Evolutionary conservation across 2,329 filamentous ascomycete species (phyloP).

Genomic region (Blastomyces emzantsi): DNA sequence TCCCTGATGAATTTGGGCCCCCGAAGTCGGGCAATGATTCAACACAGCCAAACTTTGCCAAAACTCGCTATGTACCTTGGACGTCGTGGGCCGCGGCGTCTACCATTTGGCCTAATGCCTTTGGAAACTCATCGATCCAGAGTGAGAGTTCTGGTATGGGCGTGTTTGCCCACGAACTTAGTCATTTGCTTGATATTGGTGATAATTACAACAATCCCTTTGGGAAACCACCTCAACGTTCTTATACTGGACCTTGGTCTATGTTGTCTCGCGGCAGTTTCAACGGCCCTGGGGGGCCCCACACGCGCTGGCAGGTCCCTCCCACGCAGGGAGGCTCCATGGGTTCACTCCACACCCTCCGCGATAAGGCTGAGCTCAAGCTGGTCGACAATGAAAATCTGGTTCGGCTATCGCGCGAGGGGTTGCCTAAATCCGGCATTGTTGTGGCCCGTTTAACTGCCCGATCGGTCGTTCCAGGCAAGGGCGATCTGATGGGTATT

Average conservation of each 20-base stretch:
- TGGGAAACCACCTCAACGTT: constrained; percentile 11
- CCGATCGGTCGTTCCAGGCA: constrained; percentile 11
- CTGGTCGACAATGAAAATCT: constrained; percentile 10
- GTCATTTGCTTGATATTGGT: constrained; percentile 16
- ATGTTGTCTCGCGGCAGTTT: constrained; percentile 18
- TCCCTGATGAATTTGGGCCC: constrained; percentile 14
- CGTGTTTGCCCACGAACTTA: constrained; percentile 17
- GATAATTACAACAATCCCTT: constrained; percentile 19
- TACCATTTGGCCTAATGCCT: constrained; percentile 17
- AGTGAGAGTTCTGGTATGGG: constrained; percentile 17
- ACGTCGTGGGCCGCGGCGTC: constrained; percentile 17
- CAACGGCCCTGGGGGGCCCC: constrained; percentile 17
- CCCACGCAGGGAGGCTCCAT: constrained; percentile 14
- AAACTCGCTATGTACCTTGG: constrained; percentile 16
- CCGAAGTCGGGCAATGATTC: constrained; percentile 9
- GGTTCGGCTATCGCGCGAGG: constrained; percentile 14
- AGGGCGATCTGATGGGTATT: constrained; percentile 13
- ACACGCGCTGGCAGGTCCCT: constrained; percentile 16
- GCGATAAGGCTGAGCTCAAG: constrained; percentile 14
- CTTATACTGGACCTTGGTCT: constrained; percentile 17
- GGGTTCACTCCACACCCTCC: constrained; percentile 16
- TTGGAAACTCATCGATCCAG: constrained; percentile 15
- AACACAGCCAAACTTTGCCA: constrained; percentile 12
- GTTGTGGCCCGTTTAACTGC: constrained; percentile 15
- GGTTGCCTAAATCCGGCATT: constrained; percentile 13